Percentiles rank a stretch among this genome's conserved stretches.
Conservation (phyloP, 129 eudicot species). For the Cynara cardunculus region DNA sequence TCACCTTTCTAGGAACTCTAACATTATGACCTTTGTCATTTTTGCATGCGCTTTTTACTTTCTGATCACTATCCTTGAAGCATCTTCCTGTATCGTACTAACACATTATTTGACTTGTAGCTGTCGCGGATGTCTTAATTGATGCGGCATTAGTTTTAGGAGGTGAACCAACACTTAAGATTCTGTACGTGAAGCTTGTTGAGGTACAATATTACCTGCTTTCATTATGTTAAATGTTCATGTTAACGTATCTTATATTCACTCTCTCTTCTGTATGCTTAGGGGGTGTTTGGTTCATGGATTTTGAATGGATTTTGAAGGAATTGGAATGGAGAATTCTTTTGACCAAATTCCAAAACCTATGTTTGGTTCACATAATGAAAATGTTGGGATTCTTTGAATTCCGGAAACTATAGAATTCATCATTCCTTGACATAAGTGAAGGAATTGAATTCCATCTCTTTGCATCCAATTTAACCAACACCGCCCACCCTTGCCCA, state of each 20-base stretch:
- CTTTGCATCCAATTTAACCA: too few relatives aligned
- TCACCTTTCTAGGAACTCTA: too few relatives aligned
- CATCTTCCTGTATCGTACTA: conserved; percentile 12
- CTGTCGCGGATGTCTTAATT: conserved; percentile 96
- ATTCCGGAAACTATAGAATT: too few relatives aligned
- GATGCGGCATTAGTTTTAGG: conserved; percentile 98
- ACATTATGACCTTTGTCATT: not conserved
- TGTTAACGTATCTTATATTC: not conserved
- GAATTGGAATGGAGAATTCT: too few relatives aligned
- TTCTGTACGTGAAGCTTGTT: conserved; percentile 88
- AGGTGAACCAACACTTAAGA: conserved; percentile 78
- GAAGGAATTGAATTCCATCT: too few relatives aligned
- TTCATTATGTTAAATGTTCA: not conserved
- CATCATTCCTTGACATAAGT: too few relatives aligned
- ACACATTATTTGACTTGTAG: conserved; percentile 41
- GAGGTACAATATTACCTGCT: conserved; percentile 55
- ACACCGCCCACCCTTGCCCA: too few relatives aligned
- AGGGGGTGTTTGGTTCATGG: too few relatives aligned
- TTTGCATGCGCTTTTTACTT: not conserved
- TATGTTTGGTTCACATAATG: too few relatives aligned
- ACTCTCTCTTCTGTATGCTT: conserved; percentile 1
- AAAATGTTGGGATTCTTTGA: too few relatives aligned
- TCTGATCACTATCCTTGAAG: conserved; percentile 8
- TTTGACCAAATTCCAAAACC: too few relatives aligned
- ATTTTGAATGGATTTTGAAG: too few relatives aligned